phyloP scores from a whole-genome alignment of 2,329 filamentous ascomycete species.

The Allantophomopsis lycopodina region DNA sequence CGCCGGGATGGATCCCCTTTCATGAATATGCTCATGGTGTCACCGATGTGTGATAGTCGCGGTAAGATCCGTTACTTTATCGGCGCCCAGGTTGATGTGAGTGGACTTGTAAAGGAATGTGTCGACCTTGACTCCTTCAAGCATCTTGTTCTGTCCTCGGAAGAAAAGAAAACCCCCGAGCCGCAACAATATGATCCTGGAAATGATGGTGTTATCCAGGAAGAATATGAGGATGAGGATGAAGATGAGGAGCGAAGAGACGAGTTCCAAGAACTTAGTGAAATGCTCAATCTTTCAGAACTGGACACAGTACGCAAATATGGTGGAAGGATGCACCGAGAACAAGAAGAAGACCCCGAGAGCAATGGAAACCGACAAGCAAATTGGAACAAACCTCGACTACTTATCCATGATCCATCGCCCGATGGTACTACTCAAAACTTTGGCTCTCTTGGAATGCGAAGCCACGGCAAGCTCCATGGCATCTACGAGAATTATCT shows the following conservation, averaged over 20 bases:
- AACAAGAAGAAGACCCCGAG: conserved; percentile 30
- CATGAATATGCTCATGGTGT: conserved; percentile 52
- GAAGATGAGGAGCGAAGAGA: conserved; percentile 35
- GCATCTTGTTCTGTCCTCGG: conserved; percentile 23
- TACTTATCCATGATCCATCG: conserved; percentile 23
- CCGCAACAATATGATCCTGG: conserved; percentile 10
- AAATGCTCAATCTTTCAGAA: conserved; percentile 58
- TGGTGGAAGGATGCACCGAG: conserved; percentile 48
- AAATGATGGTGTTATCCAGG: conserved; percentile 10
- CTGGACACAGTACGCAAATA: conserved; percentile 47
- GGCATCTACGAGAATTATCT: conserved; percentile 43
- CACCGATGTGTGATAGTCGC: conserved; percentile 47
- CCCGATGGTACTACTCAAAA: conserved; percentile 7
- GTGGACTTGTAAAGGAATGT: conserved; percentile 45
- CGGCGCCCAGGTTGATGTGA: conserved; percentile 53
- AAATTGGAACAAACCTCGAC: conserved; percentile 25
- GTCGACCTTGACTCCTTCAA: conserved; percentile 44
- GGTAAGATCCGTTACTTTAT: conserved; percentile 50
- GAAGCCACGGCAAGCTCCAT: conserved; percentile 21
- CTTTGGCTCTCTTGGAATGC: conserved; percentile 12
- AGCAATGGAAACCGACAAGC: conserved; percentile 21
- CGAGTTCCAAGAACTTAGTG: conserved; percentile 50
- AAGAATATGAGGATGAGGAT: conserved; percentile 6
- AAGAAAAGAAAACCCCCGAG: conserved; percentile 16
- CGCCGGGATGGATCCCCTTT: conserved; percentile 54